Evolutionary conservation across 164 flowering plant genomes (phyloP).

Genomic region (Nelumbo lutea): DNA sequence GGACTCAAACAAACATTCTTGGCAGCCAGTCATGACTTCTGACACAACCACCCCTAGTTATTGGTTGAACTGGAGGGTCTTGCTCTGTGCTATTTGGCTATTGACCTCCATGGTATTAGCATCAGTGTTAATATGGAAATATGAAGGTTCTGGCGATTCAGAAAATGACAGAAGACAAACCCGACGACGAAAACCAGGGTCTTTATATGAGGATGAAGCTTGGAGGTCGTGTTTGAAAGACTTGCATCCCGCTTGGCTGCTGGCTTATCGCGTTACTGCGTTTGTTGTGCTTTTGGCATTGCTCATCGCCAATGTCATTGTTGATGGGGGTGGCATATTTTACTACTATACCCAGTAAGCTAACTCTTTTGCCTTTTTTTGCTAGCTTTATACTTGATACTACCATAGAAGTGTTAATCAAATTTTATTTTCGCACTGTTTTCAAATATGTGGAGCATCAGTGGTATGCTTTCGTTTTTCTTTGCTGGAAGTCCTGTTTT

Average conservation of each 20-base stretch:
- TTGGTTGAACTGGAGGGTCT: constrained; percentile 88
- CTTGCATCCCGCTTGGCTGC: constrained; percentile 85
- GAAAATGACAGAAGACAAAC: constrained; percentile 18
- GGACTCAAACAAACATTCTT: constrained; percentile 34
- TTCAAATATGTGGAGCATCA: too few species aligned
- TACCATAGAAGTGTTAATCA: too few species aligned
- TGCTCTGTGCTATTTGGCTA: constrained; percentile 57
- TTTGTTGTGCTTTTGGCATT: constrained; percentile 52
- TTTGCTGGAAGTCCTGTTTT: too few species aligned
- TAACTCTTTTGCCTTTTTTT: constrained; percentile 4
- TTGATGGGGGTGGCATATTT: constrained; percentile 66
- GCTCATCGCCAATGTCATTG: constrained; percentile 40
- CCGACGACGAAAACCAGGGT: constrained; percentile 25
- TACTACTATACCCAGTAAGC: constrained; percentile 94
- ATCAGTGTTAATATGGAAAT: constrained; percentile 46
- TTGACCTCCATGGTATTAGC: constrained; percentile 38
- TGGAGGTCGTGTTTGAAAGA: constrained; percentile 80
- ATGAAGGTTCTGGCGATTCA: constrained; percentile 37
- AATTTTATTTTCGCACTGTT: too few species aligned
- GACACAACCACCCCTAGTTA: constrained; percentile 56
- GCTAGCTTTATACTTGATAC: too few species aligned
- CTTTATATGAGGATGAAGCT: constrained; percentile 67
- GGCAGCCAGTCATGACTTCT: constrained; percentile 63
- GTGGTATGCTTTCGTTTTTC: too few species aligned
- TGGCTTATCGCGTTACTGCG: constrained; percentile 59